A percentile compares a stretch with the other conserved stretches of the same genome.
Evolutionary conservation across 129 eudicot species (phyloP).

Genomic region (Glebionis coronaria): DNA sequence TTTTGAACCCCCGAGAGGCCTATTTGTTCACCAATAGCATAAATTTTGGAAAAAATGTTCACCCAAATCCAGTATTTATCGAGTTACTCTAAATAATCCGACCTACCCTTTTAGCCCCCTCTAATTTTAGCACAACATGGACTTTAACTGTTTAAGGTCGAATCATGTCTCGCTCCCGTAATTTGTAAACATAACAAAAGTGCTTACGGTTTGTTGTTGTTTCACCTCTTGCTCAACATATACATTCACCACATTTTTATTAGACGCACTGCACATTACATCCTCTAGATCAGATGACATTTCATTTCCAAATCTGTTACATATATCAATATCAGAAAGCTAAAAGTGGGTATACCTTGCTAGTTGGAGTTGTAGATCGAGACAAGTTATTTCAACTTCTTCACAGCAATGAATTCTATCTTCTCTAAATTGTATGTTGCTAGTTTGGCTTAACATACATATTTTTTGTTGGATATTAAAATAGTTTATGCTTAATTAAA

Average conservation of each 20-base stretch:
- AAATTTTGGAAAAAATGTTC: neutral
- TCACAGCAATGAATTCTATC: slow-evolving; percentile 71
- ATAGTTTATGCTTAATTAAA: no score
- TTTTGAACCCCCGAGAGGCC: no score
- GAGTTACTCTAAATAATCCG: neutral
- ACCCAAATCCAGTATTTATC: neutral
- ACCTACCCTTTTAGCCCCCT: neutral
- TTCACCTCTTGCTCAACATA: slow-evolving; percentile 37
- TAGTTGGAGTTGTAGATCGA: slow-evolving; percentile 87
- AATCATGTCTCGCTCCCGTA: neutral
- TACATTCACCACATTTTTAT: slow-evolving; percentile 33
- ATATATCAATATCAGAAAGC: neutral
- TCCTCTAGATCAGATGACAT: neutral
- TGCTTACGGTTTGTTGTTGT: slow-evolving; percentile 50
- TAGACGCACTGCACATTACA: slow-evolving; percentile 43
- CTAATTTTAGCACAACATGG: neutral
- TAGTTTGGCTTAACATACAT: no score
- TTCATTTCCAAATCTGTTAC: no score
- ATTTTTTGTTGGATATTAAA: no score
- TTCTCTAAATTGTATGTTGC: no score
- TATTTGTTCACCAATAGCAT: no score
- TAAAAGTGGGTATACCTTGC: slow-evolving; percentile 46
- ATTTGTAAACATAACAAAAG: neutral
- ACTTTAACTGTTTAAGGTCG: neutral
- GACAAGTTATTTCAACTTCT: slow-evolving; percentile 81